Evolutionary conservation across 495 filamentous ascomycete genomes (phyloP).

Genomic region (Terfezia boudieri): DNA sequence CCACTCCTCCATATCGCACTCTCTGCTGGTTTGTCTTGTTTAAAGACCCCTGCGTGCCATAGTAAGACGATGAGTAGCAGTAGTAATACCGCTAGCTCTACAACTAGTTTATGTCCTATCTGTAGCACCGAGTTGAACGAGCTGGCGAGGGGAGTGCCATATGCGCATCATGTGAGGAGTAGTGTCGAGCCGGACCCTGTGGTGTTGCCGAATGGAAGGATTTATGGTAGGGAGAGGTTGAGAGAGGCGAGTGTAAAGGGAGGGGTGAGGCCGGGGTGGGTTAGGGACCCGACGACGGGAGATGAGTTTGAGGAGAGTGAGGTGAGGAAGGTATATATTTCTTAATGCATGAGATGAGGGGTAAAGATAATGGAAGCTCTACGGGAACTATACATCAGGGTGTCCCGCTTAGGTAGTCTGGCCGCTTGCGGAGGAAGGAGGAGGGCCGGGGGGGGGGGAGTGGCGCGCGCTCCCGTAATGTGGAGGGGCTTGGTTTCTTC

Average conservation of each 20-base stretch:
- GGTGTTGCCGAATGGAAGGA: conserved; percentile 63
- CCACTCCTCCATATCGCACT: conserved; percentile 86
- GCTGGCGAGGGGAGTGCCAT: conserved; percentile 67
- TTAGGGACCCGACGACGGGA: conserved; percentile 66
- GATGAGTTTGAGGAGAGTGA: conserved; percentile 34
- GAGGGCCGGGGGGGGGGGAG: too few species aligned
- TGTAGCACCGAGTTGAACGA: conserved; percentile 88
- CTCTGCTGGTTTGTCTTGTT: conserved; percentile 72
- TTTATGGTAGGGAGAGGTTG: conserved; percentile 59
- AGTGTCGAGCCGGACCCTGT: conserved; percentile 71
- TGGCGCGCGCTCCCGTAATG: too few species aligned
- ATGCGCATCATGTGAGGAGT: conserved; percentile 85
- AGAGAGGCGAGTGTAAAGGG: conserved; percentile 54
- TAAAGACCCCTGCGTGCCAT: conserved; percentile 91
- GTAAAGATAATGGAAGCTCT: background rate
- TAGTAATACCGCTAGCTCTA: conserved; percentile 30
- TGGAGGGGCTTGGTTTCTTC: too few species aligned
- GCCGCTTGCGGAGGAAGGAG: too few species aligned
- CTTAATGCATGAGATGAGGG: conserved; percentile 23
- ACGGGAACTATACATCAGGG: too few species aligned
- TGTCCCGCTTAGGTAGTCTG: background rate
- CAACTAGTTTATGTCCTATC: conserved; percentile 66
- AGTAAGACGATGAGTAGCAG: background rate
- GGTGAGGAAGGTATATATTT: conserved; percentile 79
- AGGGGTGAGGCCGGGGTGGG: conserved; percentile 34